phyloP scores from a whole-genome alignment of 352 stramenopile genomes.

The Saprolegnia parasitica region DNA sequence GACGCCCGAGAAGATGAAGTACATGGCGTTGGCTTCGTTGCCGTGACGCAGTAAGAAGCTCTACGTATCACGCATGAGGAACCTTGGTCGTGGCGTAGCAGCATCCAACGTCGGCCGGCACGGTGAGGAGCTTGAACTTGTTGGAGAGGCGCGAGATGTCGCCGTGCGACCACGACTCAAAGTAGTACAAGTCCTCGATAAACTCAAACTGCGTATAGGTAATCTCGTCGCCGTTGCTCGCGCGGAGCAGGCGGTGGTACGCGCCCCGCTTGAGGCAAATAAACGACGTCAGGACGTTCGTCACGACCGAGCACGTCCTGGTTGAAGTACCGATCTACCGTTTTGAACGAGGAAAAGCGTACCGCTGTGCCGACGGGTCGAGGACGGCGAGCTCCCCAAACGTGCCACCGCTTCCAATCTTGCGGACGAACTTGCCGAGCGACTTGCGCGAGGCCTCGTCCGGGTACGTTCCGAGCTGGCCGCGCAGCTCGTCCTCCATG shows the following conservation, averaged over 20 bases:
- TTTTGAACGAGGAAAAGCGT: not conserved
- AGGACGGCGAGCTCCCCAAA: constrained; percentile 79
- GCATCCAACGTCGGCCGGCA: constrained; percentile 39
- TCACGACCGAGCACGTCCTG: constrained; percentile 64
- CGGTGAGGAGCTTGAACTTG: constrained; percentile 55
- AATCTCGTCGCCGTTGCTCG: constrained; percentile 72
- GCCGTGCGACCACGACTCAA: constrained; percentile 66
- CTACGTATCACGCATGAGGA: not conserved
- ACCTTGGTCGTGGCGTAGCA: not conserved
- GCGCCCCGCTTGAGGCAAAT: constrained; percentile 76
- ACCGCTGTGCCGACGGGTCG: constrained; percentile 59
- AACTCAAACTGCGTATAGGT: constrained; percentile 82
- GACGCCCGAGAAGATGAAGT: constrained; percentile 73
- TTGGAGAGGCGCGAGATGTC: constrained; percentile 70
- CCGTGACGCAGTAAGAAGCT: constrained; percentile 66
- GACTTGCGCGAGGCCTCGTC: constrained; percentile 34
- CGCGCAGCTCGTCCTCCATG: constrained; percentile 19
- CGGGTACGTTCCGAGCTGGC: constrained; percentile 13
- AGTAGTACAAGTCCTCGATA: constrained; percentile 75
- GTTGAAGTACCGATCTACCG: not conserved
- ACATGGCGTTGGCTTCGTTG: constrained; percentile 62
- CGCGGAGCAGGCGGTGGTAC: constrained; percentile 79
- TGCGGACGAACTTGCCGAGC: constrained; percentile 70
- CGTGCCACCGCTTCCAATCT: constrained; percentile 64
- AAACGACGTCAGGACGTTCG: constrained; percentile 66